Base-by-base conservation (phyloP, 2,329 filamentous ascomycete species). In the Sarocladium oryzae region DNA sequence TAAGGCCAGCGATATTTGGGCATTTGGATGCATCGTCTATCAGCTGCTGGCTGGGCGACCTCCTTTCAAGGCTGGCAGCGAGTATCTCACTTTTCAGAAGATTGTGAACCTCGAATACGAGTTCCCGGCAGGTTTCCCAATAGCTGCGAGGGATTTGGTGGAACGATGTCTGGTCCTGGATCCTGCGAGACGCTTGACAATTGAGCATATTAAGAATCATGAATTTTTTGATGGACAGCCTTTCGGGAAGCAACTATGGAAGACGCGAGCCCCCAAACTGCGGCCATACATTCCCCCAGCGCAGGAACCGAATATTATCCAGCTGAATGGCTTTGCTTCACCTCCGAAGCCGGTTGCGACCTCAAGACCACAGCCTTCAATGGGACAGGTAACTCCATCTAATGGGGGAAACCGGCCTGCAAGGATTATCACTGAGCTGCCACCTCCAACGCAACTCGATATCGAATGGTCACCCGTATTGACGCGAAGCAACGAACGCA, bases 401-500 rank as follows among this genome's bases (percentile, higher is more conserved):
- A 49, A 21, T 26, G 46, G 73, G 32, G 65, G 69, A 30, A 70
- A 73, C 23, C 75, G 89, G 51, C 86, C 90, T 28, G 79, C 88
- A 2, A 78, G 90, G 55, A 84, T 96, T 54, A 95, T 99, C 54
- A 97, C 93, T 1, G 93, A 99, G 66, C 77, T 99, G 9, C 90
- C 93, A 15, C 92, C 93, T n/a, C 93, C 93, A 1, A 96, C 88
- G 49, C 93, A 97, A 66, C 75, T 99, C 23, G 93, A 99, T 63
- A 95, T 99, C 52, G 93, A 99, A 69, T 99, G 93, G 93, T 96
- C 92, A 1, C 93, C 93, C 1, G 91, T 99, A 4, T 74, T 99
- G 51, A 96, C 88, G 9, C 84, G 85, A 61, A 85, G 83, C 54
- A 96, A 97, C 62, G 93, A 99, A 68, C 82, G 93, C 32, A 99